Evolutionary conservation across 768 basidiomycete genomes (phyloP).

Genomic region (Austroboletus eburneus): DNA sequence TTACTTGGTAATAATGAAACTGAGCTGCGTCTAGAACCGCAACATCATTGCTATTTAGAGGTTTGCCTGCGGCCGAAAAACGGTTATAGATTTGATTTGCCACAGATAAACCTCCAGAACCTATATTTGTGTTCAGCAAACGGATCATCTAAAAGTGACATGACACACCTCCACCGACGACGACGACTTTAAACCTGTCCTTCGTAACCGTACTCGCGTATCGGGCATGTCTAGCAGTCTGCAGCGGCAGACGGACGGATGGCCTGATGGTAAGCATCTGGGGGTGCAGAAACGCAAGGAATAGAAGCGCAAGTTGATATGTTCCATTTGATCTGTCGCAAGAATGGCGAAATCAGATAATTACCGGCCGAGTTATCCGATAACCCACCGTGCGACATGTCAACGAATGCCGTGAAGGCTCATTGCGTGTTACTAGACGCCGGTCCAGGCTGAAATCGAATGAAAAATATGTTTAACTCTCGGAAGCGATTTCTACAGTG

Average conservation of each 20-base stretch:
- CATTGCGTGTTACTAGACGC: too few species aligned
- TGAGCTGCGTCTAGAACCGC: conserved; percentile 80
- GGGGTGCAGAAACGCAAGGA: neutral
- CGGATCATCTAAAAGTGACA: neutral
- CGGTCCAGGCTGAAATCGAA: too few species aligned
- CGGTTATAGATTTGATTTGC: conserved; percentile 86
- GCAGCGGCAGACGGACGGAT: conserved; percentile 4
- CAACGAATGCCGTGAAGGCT: neutral
- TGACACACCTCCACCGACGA: conserved; percentile 78
- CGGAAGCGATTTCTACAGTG: too few species aligned
- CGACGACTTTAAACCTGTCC: conserved; percentile 74
- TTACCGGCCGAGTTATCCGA: neutral
- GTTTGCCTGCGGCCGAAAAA: conserved; percentile 66
- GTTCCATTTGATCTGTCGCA: neutral
- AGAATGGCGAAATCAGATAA: conserved; percentile 14
- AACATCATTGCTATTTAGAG: conserved; percentile 70
- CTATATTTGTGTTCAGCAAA: conserved; percentile 35
- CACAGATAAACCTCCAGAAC: conserved; percentile 75
- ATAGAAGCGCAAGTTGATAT: neutral
- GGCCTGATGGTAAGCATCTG: conserved; percentile 8
- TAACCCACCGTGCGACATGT: neutral
- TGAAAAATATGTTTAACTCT: too few species aligned
- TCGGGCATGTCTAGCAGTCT: conserved; percentile 11
- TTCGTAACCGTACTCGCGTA: conserved; percentile 27
- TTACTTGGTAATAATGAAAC: conserved; percentile 81